These are phyloP conservation scores for Linderina pennispora DNA, from an alignment of 192 early-diverging fungal species.

Conservation along the genomic window DNA sequence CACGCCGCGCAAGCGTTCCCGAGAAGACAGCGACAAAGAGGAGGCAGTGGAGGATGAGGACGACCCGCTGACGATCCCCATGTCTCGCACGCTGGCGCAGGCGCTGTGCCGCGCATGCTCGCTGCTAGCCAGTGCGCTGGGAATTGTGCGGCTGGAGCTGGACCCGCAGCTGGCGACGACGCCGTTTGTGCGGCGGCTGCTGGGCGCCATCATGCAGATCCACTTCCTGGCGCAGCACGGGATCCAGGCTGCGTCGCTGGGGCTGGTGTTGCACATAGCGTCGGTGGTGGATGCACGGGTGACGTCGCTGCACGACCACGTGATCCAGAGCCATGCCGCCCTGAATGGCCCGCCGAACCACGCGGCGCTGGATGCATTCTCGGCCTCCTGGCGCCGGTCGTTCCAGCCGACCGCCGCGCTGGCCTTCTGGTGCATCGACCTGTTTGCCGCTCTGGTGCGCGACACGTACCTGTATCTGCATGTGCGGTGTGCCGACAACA, in stretches of 20 bases:
- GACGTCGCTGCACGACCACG: slow-evolving; percentile 26
- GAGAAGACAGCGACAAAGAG: background rate
- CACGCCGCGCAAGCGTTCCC: background rate
- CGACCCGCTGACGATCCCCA: slow-evolving; percentile 10
- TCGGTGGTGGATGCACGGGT: slow-evolving; percentile 41
- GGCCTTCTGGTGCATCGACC: slow-evolving; percentile 43
- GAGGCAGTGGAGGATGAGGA: background rate
- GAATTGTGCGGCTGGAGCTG: slow-evolving; percentile 21
- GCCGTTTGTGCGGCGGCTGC: slow-evolving; percentile 35
- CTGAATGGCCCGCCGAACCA: slow-evolving; percentile 10
- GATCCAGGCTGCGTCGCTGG: slow-evolving; percentile 41
- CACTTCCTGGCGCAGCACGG: slow-evolving; percentile 43
- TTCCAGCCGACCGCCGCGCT: slow-evolving; percentile 38
- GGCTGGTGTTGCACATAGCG: slow-evolving; percentile 35
- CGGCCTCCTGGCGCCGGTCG: slow-evolving; percentile 20
- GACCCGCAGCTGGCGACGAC: slow-evolving; percentile 36
- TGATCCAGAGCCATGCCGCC: slow-evolving; percentile 13
- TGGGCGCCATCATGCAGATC: slow-evolving; percentile 42
- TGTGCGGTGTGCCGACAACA: slow-evolving; percentile 30
- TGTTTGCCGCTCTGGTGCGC: slow-evolving; percentile 37
- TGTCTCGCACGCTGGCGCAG: slow-evolving; percentile 36
- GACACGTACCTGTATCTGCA: slow-evolving; percentile 42
- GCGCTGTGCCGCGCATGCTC: slow-evolving; percentile 35
- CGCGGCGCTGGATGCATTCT: slow-evolving; percentile 12
- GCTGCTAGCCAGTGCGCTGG: slow-evolving; percentile 28